Evolutionary conservation across 2,329 filamentous ascomycete genomes (phyloP).

Genomic region (Venturia asperata): DNA sequence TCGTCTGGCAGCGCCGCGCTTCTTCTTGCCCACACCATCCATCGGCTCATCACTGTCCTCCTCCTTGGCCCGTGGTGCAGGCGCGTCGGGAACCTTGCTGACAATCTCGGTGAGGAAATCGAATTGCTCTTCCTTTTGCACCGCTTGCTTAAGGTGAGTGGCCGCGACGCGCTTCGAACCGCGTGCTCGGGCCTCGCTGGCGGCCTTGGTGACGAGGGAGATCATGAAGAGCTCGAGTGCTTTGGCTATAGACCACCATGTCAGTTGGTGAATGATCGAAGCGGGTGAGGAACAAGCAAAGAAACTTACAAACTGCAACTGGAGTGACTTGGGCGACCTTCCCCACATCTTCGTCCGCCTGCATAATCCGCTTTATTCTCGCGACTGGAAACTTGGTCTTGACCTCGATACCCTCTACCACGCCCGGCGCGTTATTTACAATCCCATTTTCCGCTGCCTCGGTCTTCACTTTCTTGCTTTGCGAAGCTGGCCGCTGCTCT

Average conservation of each 20-base stretch:
- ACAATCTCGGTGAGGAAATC: constrained; percentile 93
- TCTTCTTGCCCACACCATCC: constrained; percentile 19
- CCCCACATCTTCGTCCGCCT: constrained; percentile 95
- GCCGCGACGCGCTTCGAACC: constrained; percentile 86
- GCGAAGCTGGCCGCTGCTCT: background rate
- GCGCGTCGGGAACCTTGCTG: constrained; percentile 66
- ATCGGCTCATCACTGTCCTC: constrained; percentile 19
- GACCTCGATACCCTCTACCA: constrained; percentile 53
- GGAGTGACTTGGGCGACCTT: constrained; percentile 98
- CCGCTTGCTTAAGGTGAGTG: constrained; percentile 83
- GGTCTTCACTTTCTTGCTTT: constrained; percentile 16
- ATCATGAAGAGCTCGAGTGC: constrained; percentile 98
- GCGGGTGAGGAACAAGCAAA: background rate
- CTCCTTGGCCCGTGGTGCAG: constrained; percentile 27
- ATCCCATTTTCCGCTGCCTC: constrained; percentile 14
- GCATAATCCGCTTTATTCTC: constrained; percentile 98
- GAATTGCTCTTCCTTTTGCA: constrained; percentile 82
- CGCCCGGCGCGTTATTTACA: constrained; percentile 15
- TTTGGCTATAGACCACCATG: constrained; percentile 54
- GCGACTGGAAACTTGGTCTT: constrained; percentile 96
- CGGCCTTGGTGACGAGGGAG: constrained; percentile 79
- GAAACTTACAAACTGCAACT: constrained; percentile 68
- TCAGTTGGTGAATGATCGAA: constrained; percentile 21
- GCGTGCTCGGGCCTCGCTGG: constrained; percentile 72
- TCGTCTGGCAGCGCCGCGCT: constrained; percentile 11